Base-by-base conservation (phyloP, 306 rosid species). In the Lagenaria siceraria region DNA sequence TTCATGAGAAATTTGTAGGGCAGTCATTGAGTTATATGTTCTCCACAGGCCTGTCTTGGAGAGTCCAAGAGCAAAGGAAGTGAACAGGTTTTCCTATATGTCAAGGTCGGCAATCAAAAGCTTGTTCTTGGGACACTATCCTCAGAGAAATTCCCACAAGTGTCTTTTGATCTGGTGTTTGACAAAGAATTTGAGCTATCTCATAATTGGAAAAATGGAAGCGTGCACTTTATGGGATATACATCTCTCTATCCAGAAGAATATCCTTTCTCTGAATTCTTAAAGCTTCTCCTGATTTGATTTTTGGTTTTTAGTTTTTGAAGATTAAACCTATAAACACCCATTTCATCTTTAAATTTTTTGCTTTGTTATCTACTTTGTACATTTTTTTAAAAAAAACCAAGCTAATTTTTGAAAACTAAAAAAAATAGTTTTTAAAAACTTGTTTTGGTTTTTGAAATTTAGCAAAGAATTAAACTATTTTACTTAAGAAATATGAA, bases 151-250 rank as follows among this genome's bases (percentile, higher is more conserved):
- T 69, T 83, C 59, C 92, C 93, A 6, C 96, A 84, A 78, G 68
- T 88, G 70, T 83, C 86, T 51, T 82, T 87, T 55, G 95, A 88
- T 82, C 82, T 92, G 76, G 66, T 87, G 46, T 92, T 89, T 77
- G 87, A 82, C 60, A 82, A 84, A 84, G 80, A 84, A 61, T 89
- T 92, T 80, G 87, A 85, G 89, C 81, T 92, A 74, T 89, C 96
- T 51, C 93, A 92, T 77, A 88, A 78, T 82, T 80, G 88, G 85
- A 84, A 89, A 87, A 80, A 82, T 80, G 93, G 96, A 73, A 87
- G 96, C n/a, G 84, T 92, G 61, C 82, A 82, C 85, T 84, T 89
- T 75, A 70, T 77, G 6, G 96, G 96, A 83, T 88, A 81, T 74
- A 79, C 25, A 77, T 59, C 81, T 11, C 25, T 14, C 60, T 27